A percentile compares a stretch with the other conserved stretches of the same genome.
Evolutionary conservation across 2,329 filamentous ascomycete genomes (phyloP).

Genomic region (Colletotrichum sojae): DNA sequence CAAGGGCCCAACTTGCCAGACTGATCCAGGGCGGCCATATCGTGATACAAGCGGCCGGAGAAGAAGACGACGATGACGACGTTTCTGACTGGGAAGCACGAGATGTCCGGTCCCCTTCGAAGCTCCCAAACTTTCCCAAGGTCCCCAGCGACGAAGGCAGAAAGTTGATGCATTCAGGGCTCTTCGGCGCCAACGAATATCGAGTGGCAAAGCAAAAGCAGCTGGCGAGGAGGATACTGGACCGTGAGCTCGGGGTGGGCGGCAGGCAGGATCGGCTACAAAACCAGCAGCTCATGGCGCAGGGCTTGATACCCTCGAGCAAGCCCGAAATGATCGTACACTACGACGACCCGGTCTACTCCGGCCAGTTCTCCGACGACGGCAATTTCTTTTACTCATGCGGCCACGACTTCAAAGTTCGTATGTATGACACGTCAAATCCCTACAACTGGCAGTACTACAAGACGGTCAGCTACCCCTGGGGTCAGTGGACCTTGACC

Average conservation of each 20-base stretch:
- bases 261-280: conserved; percentile 70
- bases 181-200: conserved; percentile 80
- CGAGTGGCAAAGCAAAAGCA: conserved; percentile 67
- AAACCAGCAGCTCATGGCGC: conserved; percentile 66
- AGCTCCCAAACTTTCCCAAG: conserved; percentile 79
- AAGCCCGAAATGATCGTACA: conserved; percentile 89
- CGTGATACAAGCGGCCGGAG: conserved; percentile 51
- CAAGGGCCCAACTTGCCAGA: conserved; percentile 55
- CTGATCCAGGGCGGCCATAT: conserved; percentile 55
- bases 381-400: conserved; percentile 97
- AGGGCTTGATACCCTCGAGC: conserved; percentile 83
- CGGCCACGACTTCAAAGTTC: conserved; percentile 92
- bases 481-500: conserved; percentile 95
- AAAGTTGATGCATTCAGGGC: conserved; percentile 85
- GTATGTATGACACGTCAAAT: conserved; percentile 98
- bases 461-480: conserved; percentile 88
- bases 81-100: conserved; percentile 59
- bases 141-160: conserved; percentile 84
- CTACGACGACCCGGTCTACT: conserved; percentile 89
- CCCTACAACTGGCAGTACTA: conserved; percentile 97
- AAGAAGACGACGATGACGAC: conserved; percentile 55
- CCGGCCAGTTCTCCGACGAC: conserved; percentile 95
- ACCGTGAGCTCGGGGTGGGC: conserved; percentile 84
- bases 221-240: conserved; percentile 80
- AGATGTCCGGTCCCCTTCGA: conserved; percentile 53